A percentile compares a stretch with the other conserved stretches of the same genome.
Evolutionary conservation across 1,139 yeast species (phyloP).

Genomic region (Diutina rugosa): DNA sequence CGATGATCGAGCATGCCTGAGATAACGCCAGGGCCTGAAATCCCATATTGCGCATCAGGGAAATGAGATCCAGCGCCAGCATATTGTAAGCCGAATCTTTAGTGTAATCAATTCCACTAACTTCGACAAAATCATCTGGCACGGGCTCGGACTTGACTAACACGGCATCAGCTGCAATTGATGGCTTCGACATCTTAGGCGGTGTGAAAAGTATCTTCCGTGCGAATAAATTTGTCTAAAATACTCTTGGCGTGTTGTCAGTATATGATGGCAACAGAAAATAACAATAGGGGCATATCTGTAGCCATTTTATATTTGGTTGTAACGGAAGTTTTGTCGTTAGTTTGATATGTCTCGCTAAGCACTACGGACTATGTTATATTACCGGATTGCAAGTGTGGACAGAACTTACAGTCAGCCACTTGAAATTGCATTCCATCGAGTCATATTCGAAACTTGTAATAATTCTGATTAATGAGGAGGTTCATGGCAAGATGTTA

Average conservation of each 20-base stretch:
- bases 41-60: constrained; percentile 91
- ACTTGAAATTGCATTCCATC: no score
- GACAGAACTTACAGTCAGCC: no score
- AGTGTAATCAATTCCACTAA: constrained; percentile 81
- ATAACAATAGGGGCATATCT: not conserved
- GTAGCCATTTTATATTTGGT: not conserved
- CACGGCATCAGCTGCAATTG: constrained; percentile 57
- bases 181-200: not conserved
- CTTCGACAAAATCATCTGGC: constrained; percentile 64
- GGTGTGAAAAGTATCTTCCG: not conserved
- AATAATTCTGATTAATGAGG: no score
- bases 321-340: no score
- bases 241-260: not conserved
- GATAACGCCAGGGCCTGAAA: constrained; percentile 87
- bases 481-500: no score
- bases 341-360: no score
- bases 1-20: constrained; percentile 80
- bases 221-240: not conserved
- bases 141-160: constrained; percentile 78
- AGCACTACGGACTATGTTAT: no score
- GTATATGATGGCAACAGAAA: not conserved
- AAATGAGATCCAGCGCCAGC: constrained; percentile 65
- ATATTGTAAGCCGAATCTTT: constrained; percentile 55
- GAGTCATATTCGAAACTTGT: no score
- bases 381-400: no score